These are phyloP conservation scores for Botrytis cinerea DNA, from an alignment of 2,329 filamentous ascomycete species.

Conservation along the genomic window DNA sequence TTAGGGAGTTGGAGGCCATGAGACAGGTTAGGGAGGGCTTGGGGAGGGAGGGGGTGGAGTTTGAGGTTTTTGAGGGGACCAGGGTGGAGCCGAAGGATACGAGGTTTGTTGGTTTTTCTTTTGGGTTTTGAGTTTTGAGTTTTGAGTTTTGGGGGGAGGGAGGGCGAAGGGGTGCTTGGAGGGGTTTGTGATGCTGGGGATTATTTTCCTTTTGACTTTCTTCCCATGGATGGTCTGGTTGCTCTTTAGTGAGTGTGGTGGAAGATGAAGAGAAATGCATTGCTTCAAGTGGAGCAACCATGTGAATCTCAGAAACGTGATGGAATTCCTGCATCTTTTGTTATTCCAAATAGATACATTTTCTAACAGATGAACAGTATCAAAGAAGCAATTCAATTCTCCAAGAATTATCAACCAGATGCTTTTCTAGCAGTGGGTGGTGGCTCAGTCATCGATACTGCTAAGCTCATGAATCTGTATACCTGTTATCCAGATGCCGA, in stretches of 20 bases:
- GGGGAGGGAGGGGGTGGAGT: slow-evolving; percentile 74
- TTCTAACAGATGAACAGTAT: slow-evolving; percentile 56
- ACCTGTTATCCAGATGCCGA: slow-evolving; percentile 86
- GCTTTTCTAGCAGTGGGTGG: slow-evolving; percentile 91
- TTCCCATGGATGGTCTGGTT: neutral
- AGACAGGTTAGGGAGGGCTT: slow-evolving; percentile 82
- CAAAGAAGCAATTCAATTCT: slow-evolving; percentile 84
- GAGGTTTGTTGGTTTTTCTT: slow-evolving; percentile 58
- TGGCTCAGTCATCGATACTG: slow-evolving; percentile 96
- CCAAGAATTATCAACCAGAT: slow-evolving; percentile 78
- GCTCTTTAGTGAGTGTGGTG: neutral
- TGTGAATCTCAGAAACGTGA: neutral
- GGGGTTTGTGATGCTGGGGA: neutral
- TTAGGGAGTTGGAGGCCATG: slow-evolving; percentile 84
- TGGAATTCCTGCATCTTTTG: neutral
- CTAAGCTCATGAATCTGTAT: slow-evolving; percentile 98
- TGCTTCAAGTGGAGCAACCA: neutral
- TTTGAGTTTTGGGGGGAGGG: neutral
- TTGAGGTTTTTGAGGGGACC: slow-evolving; percentile 77
- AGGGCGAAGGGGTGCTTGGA: neutral
- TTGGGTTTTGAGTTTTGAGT: no score
- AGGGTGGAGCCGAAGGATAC: slow-evolving; percentile 92
- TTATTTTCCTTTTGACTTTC: neutral
- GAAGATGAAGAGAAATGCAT: neutral
- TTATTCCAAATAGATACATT: neutral